Evolutionary conservation across 345 rosid species (phyloP).

Genomic region (Eutrema heterophyllum): DNA sequence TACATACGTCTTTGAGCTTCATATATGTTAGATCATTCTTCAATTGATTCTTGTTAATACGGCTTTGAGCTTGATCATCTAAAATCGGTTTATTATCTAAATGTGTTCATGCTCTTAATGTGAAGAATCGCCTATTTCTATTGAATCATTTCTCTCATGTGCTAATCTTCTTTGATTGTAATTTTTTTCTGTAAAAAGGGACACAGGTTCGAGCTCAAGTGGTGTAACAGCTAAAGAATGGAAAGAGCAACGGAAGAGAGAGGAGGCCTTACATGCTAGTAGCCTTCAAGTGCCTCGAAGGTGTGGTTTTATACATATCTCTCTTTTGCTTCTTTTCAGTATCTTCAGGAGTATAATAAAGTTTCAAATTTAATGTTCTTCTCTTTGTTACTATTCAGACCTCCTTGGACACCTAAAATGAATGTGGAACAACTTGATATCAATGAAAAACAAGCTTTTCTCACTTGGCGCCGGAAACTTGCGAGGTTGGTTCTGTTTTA

Average conservation of each 20-base stretch:
- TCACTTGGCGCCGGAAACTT: constrained; percentile 75
- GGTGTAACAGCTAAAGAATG: constrained; percentile 51
- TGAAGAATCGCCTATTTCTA: background rate
- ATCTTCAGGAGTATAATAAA: background rate
- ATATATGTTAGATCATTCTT: no score
- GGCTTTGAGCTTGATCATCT: background rate
- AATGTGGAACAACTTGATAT: constrained; percentile 63
- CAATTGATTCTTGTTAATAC: no score
- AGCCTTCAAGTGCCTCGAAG: constrained; percentile 72
- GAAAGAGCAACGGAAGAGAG: constrained; percentile 57
- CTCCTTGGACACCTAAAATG: constrained; percentile 68
- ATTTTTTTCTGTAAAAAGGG: constrained; percentile 38
- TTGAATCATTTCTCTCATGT: background rate
- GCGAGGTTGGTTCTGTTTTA: constrained; percentile 47
- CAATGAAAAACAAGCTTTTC: constrained; percentile 60
- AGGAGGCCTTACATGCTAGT: constrained; percentile 60
- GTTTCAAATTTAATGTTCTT: background rate
- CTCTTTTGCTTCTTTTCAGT: background rate
- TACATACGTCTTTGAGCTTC: background rate
- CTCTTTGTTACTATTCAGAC: constrained; percentile 34
- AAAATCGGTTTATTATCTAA: background rate
- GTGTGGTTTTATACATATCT: constrained; percentile 3
- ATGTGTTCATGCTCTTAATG: background rate
- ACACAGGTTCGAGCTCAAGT: constrained; percentile 45
- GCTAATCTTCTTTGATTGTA: background rate